Evolutionary conservation across 257 asterid genomes (phyloP).

Genomic region (Lavandula angustifolia): DNA sequence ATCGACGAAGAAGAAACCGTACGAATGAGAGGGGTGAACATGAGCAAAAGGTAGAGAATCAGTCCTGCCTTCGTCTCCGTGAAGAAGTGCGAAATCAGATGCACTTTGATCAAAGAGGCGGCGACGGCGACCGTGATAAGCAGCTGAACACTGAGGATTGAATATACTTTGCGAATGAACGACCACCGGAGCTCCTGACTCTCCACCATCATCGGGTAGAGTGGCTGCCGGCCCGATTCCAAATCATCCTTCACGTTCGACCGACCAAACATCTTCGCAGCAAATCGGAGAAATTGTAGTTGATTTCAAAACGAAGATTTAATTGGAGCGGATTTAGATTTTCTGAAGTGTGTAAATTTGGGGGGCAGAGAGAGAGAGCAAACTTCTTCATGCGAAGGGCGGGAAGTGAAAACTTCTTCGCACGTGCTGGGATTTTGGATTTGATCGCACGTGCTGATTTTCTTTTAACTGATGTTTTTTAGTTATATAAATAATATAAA

Average conservation of each 20-base stretch:
- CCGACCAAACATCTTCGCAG: conserved; percentile 46
- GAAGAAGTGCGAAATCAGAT: conserved; percentile 54
- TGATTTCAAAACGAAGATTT: not conserved
- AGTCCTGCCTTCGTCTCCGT: conserved; percentile 56
- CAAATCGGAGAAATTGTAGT: not conserved
- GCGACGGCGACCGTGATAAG: conserved; percentile 69
- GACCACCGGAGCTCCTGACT: conserved; percentile 78
- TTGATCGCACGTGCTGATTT: too few relatives aligned
- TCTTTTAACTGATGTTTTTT: too few relatives aligned
- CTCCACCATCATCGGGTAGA: conserved; percentile 74
- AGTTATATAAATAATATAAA: too few relatives aligned
- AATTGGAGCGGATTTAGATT: not conserved
- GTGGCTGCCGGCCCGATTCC: conserved; percentile 48
- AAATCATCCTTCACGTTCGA: conserved; percentile 48
- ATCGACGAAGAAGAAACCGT: not conserved
- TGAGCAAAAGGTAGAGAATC: conserved; percentile 52
- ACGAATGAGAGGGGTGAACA: conserved; percentile 66
- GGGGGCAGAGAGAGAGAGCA: too few relatives aligned
- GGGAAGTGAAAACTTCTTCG: too few relatives aligned
- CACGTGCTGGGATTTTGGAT: too few relatives aligned
- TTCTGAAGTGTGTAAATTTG: too few relatives aligned
- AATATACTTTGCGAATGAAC: conserved; percentile 70
- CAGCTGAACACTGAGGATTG: conserved; percentile 62
- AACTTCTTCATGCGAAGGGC: too few relatives aligned
- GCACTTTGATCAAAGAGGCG: conserved; percentile 53